A percentile compares a stretch with the other conserved stretches of the same genome.
These are phyloP conservation scores for Apiospora rasikravindrae DNA, from an alignment of 2,329 filamentous ascomycete species.

Conservation along the genomic window DNA sequence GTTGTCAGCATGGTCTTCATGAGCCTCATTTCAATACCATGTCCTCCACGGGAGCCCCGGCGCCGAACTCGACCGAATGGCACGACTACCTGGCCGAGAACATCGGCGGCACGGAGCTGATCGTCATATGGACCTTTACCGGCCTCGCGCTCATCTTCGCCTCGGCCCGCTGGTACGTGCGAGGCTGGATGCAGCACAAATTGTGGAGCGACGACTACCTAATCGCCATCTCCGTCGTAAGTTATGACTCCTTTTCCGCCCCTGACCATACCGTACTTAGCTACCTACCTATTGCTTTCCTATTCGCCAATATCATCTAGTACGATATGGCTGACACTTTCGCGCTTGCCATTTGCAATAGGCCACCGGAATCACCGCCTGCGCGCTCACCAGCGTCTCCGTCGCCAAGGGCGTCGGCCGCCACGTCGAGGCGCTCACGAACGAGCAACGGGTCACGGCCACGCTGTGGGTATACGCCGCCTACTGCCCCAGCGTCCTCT, in stretches of 20 bases:
- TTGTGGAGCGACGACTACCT: constrained; percentile 44
- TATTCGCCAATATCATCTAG: not conserved
- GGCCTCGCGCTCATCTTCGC: constrained; percentile 37
- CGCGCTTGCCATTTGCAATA: not conserved
- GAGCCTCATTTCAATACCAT: not conserved
- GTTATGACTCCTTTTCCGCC: not conserved
- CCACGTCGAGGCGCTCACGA: not conserved
- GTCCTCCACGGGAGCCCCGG: not conserved
- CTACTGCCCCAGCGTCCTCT: constrained; percentile 7
- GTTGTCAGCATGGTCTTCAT: not conserved
- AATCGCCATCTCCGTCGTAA: constrained; percentile 41
- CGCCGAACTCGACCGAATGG: not conserved
- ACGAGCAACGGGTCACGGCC: not conserved
- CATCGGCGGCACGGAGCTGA: constrained; percentile 39
- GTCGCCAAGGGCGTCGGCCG: constrained; percentile 9
- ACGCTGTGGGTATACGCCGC: not conserved
- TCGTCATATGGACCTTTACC: constrained; percentile 38
- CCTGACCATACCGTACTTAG: not conserved
- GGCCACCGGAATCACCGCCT: not conserved
- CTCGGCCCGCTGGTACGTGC: constrained; percentile 37
- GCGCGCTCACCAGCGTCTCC: not conserved
- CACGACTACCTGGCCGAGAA: not conserved
- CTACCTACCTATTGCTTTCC: too few species aligned
- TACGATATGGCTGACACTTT: not conserved
- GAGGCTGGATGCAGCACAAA: constrained; percentile 36